Evolutionary conservation across 2,329 filamentous ascomycete species (phyloP).

Genomic region (Ceratocystiopsis brevicomis): DNA sequence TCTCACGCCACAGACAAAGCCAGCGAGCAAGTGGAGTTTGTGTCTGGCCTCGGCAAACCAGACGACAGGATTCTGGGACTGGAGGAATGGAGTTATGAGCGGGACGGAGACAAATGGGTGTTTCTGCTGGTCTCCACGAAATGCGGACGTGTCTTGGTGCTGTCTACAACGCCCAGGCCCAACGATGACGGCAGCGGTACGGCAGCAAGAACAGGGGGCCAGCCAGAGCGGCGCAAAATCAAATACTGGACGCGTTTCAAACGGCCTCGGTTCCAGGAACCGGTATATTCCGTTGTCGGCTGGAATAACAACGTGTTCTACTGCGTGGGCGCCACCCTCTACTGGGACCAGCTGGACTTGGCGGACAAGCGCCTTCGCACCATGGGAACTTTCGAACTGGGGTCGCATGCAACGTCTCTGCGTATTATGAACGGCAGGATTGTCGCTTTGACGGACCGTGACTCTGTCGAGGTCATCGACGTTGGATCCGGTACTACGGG

Average conservation of each 20-base stretch:
- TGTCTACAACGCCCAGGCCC: constrained; percentile 23
- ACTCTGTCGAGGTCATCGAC: constrained; percentile 35
- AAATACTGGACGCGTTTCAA: constrained; percentile 36
- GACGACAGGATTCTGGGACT: constrained; percentile 42
- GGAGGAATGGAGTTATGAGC: constrained; percentile 42
- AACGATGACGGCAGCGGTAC: no score
- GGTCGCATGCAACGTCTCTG: constrained; percentile 33
- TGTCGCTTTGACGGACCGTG: constrained; percentile 30
- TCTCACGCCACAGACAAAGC: constrained; percentile 26
- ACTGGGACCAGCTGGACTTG: constrained; percentile 35
- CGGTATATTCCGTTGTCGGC: constrained; percentile 37
- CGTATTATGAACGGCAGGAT: constrained; percentile 27
- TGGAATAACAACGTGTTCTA: constrained; percentile 37
- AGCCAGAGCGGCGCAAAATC: constrained; percentile 15
- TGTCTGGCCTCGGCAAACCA: constrained; percentile 34
- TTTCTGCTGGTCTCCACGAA: constrained; percentile 43
- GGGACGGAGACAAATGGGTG: constrained; percentile 37
- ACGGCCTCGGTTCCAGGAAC: constrained; percentile 20
- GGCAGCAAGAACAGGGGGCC: no score
- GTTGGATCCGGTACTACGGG: constrained; percentile 22
- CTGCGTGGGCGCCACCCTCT: constrained; percentile 32
- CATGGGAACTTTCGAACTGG: constrained; percentile 27
- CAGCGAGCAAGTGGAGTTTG: constrained; percentile 24
- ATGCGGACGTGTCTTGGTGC: constrained; percentile 34
- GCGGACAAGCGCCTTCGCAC: constrained; percentile 30